Conservation (phyloP, 768 basidiomycete genomes). For the Boletus speciosus region DNA sequence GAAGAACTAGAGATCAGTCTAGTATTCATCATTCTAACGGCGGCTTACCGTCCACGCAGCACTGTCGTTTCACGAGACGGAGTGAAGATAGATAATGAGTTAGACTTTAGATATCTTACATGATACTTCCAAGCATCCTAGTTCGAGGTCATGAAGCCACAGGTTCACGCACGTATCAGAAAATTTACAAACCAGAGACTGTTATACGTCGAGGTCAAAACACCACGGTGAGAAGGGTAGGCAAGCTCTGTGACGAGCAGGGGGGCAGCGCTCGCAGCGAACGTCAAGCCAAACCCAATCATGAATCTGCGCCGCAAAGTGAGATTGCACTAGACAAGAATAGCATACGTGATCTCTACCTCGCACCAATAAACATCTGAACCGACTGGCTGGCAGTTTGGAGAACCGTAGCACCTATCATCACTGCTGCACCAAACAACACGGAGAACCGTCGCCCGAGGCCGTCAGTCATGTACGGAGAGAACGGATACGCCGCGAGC, state of each 20-base stretch:
- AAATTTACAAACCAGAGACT: conserved; percentile 36
- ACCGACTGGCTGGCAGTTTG: conserved; percentile 39
- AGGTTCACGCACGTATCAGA: not conserved
- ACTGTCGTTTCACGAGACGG: conserved; percentile 21
- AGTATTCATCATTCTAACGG: not conserved
- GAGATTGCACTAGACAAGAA: no score
- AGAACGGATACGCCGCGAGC: conserved; percentile 37
- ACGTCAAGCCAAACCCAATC: conserved; percentile 43
- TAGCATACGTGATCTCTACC: not conserved
- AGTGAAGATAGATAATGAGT: no score
- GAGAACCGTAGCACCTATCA: conserved; percentile 36
- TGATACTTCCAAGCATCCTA: conserved; percentile 31
- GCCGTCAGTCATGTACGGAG: conserved; percentile 38
- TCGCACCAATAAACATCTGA: conserved; percentile 40
- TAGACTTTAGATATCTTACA: conserved; percentile 18
- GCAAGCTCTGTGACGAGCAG: conserved; percentile 50
- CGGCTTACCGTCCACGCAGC: conserved; percentile 58
- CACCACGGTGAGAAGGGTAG: conserved; percentile 46
- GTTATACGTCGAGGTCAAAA: conserved; percentile 44
- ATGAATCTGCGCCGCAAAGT: conserved; percentile 21
- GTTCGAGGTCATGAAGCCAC: not conserved
- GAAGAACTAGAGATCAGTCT: not conserved
- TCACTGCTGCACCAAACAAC: conserved; percentile 36
- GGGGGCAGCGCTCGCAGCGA: conserved; percentile 43
- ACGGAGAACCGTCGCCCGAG: conserved; percentile 37